Evolutionary conservation across 306 rosid species (phyloP).

Genomic region (Dryas octopetala): DNA sequence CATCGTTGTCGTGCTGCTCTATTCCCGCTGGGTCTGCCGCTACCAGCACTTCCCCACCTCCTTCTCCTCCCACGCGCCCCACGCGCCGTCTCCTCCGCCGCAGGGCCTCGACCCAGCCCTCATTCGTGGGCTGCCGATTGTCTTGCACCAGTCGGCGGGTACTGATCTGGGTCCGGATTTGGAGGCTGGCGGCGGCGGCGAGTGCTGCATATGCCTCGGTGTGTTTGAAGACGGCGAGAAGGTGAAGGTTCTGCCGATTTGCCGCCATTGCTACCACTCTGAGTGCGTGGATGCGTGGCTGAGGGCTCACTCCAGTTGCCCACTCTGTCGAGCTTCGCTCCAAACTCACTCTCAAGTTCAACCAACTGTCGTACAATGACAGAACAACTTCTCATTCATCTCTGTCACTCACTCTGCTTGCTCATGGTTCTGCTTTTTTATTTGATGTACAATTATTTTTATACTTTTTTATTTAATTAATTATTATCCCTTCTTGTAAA

Average conservation of each 20-base stretch:
- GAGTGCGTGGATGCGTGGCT: constrained; percentile 89
- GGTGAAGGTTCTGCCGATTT: constrained; percentile 70
- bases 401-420: no score
- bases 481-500: no score
- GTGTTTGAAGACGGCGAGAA: constrained; percentile 67
- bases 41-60: constrained; percentile 25
- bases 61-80: constrained; percentile 20
- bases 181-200: constrained; percentile 13
- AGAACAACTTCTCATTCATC: no score
- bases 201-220: constrained; percentile 83
- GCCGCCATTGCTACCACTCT: constrained; percentile 67
- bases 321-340: constrained; percentile 77
- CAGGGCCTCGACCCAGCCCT: constrained; percentile 45
- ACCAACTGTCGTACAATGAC: constrained; percentile 22
- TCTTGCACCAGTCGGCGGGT: constrained; percentile 37
- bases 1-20: constrained; percentile 53
- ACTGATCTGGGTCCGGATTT: background rate
- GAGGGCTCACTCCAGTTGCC: constrained; percentile 65
- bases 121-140: constrained; percentile 53
- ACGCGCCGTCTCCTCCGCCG: constrained; percentile 12
- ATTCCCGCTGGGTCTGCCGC: constrained; percentile 78
- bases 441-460: no score
- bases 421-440: no score
- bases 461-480: no score
- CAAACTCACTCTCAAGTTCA: constrained; percentile 28